A percentile compares a stretch with the other conserved stretches of the same genome.
Conservation (phyloP, 2,329 filamentous ascomycete species). For the Alternaria sp. region DNA sequence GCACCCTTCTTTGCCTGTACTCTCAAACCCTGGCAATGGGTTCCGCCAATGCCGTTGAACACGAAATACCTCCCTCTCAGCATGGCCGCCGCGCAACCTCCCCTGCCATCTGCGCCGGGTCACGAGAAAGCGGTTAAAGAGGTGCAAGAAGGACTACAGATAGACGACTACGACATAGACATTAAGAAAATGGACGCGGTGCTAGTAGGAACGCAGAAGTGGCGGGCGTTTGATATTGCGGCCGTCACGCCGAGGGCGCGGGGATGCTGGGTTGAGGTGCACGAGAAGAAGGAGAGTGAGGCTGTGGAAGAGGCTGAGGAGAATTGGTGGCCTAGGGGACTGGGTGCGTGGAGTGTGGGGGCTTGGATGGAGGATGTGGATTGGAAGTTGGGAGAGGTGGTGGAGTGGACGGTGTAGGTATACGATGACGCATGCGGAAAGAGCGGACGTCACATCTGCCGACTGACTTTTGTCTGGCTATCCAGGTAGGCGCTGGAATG, state of each 20-base stretch:
- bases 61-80: slow-evolving; percentile 31
- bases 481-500: background rate
- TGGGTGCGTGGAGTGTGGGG: slow-evolving; percentile 33
- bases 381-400: slow-evolving; percentile 25
- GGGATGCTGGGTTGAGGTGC: slow-evolving; percentile 34
- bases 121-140: slow-evolving; percentile 11
- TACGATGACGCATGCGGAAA: background rate
- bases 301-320: slow-evolving; percentile 1
- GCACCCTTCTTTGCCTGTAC: slow-evolving; percentile 37
- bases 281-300: slow-evolving; percentile 1
- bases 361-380: slow-evolving; percentile 39
- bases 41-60: slow-evolving; percentile 33
- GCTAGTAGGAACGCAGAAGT: slow-evolving; percentile 31
- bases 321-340: slow-evolving; percentile 29
- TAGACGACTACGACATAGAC: slow-evolving; percentile 32
- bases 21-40: slow-evolving; percentile 34
- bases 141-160: slow-evolving; percentile 11
- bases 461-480: background rate
- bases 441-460: background rate
- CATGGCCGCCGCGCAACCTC: slow-evolving; percentile 31
- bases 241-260: slow-evolving; percentile 26
- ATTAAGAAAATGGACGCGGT: slow-evolving; percentile 25
- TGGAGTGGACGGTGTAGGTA: slow-evolving; percentile 38
- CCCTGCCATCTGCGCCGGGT: slow-evolving; percentile 20
- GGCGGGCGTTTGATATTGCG: slow-evolving; percentile 29